These are phyloP conservation scores for Saussurea involucrata DNA, from an alignment of 129 eudicot species.

Conservation along the genomic window DNA sequence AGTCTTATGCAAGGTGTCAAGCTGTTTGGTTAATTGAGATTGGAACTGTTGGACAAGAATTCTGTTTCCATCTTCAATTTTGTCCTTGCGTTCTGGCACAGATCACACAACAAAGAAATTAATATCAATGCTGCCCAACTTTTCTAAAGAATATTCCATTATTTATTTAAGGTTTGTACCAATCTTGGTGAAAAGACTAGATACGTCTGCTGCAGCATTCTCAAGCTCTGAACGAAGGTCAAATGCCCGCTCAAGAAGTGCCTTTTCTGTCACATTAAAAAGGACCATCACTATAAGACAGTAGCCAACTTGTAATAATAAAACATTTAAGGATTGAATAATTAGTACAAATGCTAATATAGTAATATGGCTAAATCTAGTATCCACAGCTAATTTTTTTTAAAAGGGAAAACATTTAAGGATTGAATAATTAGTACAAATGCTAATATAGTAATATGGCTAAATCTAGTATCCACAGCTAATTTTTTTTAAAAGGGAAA, in stretches of 20 bases:
- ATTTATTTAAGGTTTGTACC: conserved; percentile 32
- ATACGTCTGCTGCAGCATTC: conserved; percentile 85
- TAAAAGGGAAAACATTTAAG: neutral
- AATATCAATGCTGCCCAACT: neutral
- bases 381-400: neutral
- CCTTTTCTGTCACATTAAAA: conserved; percentile 54
- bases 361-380: neutral
- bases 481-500: neutral
- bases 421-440: neutral
- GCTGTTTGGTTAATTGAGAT: conserved; percentile 75
- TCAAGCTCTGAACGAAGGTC: conserved; percentile 94
- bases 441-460: neutral
- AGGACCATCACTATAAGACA: neutral
- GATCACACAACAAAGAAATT: neutral
- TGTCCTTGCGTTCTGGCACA: conserved; percentile 83
- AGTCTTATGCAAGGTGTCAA: conserved; percentile 77
- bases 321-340: neutral
- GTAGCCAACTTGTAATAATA: neutral
- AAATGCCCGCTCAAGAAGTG: conserved; percentile 88
- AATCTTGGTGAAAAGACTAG: conserved; percentile 84
- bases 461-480: neutral
- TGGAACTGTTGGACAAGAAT: conserved; percentile 76
- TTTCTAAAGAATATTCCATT: neutral
- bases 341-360: neutral
- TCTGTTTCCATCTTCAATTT: conserved; percentile 89